Conservation (phyloP, 148 eudicot genomes). For the Vaccinium macrocarpon region DNA sequence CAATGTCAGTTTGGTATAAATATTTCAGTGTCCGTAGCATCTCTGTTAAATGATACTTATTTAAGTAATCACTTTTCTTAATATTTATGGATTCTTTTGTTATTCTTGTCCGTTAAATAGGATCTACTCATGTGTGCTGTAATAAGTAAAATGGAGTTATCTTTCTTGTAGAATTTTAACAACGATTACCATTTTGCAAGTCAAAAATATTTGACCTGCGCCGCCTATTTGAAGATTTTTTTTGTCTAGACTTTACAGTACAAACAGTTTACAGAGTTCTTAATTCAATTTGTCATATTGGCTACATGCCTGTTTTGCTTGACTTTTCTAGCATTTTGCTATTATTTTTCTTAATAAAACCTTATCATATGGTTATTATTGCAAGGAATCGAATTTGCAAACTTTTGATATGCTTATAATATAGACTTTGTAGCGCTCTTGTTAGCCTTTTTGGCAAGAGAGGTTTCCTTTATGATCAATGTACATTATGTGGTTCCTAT, state of each 20-base stretch:
- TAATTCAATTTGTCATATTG: not conserved
- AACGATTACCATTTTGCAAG: not conserved
- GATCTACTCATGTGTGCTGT: not conserved
- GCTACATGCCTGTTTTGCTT: not conserved
- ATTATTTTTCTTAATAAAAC: not conserved
- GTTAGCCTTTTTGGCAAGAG: not conserved
- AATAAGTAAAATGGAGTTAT: not conserved
- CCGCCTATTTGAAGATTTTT: not conserved
- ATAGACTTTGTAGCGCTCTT: not conserved
- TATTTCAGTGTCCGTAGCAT: not conserved
- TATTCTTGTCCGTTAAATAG: not conserved
- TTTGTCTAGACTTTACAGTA: not conserved
- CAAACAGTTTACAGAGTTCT: not conserved
- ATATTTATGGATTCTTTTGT: not conserved
- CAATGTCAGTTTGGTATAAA: not conserved
- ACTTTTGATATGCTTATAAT: not conserved
- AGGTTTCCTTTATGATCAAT: not conserved
- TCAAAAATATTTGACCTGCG: not conserved
- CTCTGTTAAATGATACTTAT: not conserved
- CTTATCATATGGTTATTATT: not conserved
- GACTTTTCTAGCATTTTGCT: not conserved
- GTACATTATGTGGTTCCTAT: not conserved
- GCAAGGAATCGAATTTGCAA: not conserved
- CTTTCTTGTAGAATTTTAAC: not conserved
- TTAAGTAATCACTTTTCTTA: too few relatives aligned